Evolutionary conservation across 192 early-diverging fungal genomes (phyloP), one percentile per base, ranked within the genome.

Genomic region (Gamsiella multidivaricata): DNA sequence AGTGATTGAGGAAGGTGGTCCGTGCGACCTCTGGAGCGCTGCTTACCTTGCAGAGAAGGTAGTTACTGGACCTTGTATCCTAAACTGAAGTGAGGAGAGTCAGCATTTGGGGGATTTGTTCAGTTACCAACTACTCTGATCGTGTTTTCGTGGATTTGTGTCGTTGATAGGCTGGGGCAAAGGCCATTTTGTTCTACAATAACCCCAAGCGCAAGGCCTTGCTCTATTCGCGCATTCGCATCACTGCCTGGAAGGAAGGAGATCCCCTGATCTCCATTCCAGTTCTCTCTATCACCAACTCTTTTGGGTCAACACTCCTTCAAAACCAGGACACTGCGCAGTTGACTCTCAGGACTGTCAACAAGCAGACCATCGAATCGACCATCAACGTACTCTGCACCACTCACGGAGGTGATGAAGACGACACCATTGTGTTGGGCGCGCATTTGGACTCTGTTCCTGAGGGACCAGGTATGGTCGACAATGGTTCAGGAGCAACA

Each of bases 371-470:
- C 3, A 41, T 88, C n/a, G 85, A 81, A 53, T 65, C 82, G n/a
- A 91, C 90, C 15, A 87, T 84, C 79, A 91, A 91, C 47, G 80
- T 90, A 12, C 55, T 91, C 23, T 89, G 88, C n/a, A 85, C 74
- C 4, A 70, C 83, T 34, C 80, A 85, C 34, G 65, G 46, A 12
- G 85, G 84, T 36, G 54, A 86, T 26, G 61, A 80, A 2, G 36
- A 66, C 23, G 85, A 79, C 65, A 88, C 87, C 2, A 70, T 90
- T 15, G 75, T 92, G 5, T 67, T 90, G 23, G 91, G 91, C 34
- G 82, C 89, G 25, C 91, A 92, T 57, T 62, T 89, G 61, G 91
- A 92, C 67, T 89, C 88, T 28, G 91, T 92, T 11, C 86, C 87
- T 5, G 88, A 80, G 2, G 91, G 91, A 0, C 88, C 91, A 1